A percentile compares a stretch with the other conserved stretches of the same genome.
Conservation (phyloP, 331 rosid genomes). For the Saraca asoca region DNA sequence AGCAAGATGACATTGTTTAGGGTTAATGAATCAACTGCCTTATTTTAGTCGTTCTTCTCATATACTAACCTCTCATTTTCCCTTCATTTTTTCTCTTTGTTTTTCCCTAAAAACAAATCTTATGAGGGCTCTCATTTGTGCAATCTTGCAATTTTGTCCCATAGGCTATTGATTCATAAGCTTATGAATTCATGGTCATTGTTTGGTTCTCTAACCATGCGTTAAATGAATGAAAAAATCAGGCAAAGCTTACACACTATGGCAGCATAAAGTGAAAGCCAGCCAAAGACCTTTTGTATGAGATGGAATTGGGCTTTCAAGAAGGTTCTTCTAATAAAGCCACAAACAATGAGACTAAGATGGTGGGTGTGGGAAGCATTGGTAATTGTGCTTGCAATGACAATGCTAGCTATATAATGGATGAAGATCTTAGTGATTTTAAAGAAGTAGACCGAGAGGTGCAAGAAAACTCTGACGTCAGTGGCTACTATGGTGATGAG, state of each 20-base stretch:
- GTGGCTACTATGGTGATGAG: constrained; percentile 53
- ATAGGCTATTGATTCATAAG: too few relatives aligned
- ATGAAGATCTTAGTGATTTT: constrained; percentile 57
- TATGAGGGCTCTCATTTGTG: too few relatives aligned
- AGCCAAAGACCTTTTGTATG: constrained; percentile 38
- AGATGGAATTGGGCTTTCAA: constrained; percentile 24
- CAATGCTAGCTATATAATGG: constrained; percentile 59
- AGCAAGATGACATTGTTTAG: too few relatives aligned
- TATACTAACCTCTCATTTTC: too few relatives aligned
- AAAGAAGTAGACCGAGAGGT: constrained; percentile 69
- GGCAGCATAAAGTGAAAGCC: constrained; percentile 59
- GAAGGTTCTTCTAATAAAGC: constrained; percentile 31
- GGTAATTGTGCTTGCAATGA: constrained; percentile 50
- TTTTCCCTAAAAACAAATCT: too few relatives aligned
- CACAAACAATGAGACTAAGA: constrained; percentile 56
- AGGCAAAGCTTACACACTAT: constrained; percentile 51
- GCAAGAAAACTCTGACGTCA: constrained; percentile 58
- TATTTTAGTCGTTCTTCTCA: too few relatives aligned
- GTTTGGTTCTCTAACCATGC: constrained; percentile 62
- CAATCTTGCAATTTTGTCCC: too few relatives aligned
- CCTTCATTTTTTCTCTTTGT: too few relatives aligned
- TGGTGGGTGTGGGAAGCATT: constrained; percentile 66
- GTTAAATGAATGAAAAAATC: constrained; percentile 59
- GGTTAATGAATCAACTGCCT: too few relatives aligned
- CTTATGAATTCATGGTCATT: constrained; percentile 19